Evolutionary conservation across 1,284 basidiomycete species (phyloP), one percentile per base, ranked within the genome.

Genomic region (Rhizopogon parksii): DNA sequence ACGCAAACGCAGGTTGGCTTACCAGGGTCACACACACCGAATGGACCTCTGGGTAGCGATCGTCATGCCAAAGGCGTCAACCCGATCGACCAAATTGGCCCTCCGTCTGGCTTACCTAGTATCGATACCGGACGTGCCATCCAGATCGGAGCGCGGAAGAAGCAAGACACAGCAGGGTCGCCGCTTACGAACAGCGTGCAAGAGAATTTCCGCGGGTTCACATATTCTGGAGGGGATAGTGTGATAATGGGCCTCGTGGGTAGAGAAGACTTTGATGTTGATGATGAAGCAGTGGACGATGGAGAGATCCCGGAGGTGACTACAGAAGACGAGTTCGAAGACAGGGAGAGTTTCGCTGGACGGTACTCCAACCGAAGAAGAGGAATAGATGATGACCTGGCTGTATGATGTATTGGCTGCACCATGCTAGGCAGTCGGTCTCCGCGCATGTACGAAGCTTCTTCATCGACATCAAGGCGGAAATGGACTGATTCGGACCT

Each of bases 181-280:
- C 88, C 90, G 21, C 73, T 95, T 60, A 93, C 91, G 55, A 90
- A 75, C 64, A 90, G 87, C 60, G 88, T 96, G 46, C 93, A 96
- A 73, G 93, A 94, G 74, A 93, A 95, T 69, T 96, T 96, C 69
- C 79, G 85, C 50, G 90, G 90, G 38, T 95, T 93, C 74, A 94
- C 91, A 3, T 95, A 91, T 66, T 86, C 84, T 32, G 90, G 90
- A 53, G 88, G 90, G 57, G 85, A 91, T 68, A 85, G 87, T 55
- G 65, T 82, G 19, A 66, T 73, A n/a, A 66, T 65, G 50, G 62
- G 57, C 53, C 56, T 67, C 49, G 65, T 71, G 54, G 71, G 72
- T 72, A 51, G 50, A 49, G 55, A 61, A 61, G 51, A 12, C 11
- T 68, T 70, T 36, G 75, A 70, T 30, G 27, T 9, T 30, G 74